Percentiles rank a stretch among this genome's conserved stretches.
Evolutionary conservation across 2,329 filamentous ascomycete species (phyloP).

Genomic region (Arachnomyces sp.): DNA sequence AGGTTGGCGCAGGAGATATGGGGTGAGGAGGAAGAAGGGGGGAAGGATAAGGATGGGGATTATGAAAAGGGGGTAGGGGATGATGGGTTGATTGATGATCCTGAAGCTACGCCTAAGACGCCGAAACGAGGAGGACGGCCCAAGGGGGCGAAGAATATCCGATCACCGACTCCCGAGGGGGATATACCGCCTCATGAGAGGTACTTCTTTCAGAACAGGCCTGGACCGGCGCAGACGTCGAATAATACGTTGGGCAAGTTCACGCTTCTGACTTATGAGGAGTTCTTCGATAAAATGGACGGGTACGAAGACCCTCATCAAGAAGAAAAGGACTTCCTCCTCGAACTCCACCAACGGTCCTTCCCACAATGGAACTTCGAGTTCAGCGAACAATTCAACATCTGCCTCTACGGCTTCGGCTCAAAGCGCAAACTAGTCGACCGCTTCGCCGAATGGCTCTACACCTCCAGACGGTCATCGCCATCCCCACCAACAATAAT

Average conservation of each 20-base stretch:
- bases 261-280: slow-evolving; percentile 75
- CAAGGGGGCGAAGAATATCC: slow-evolving; percentile 49
- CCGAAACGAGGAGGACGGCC: slow-evolving; percentile 49
- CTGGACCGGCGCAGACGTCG: slow-evolving; percentile 73
- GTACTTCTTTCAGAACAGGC: slow-evolving; percentile 88
- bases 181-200: slow-evolving; percentile 80
- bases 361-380: slow-evolving; percentile 94
- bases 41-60: slow-evolving; percentile 24
- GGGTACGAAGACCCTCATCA: slow-evolving; percentile 60
- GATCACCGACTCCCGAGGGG: slow-evolving; percentile 69
- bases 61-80: slow-evolving; percentile 27
- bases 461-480: slow-evolving; percentile 33
- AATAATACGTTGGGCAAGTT: slow-evolving; percentile 72
- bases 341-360: slow-evolving; percentile 66
- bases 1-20: slow-evolving; percentile 60
- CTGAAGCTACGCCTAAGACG: slow-evolving; percentile 41
- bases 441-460: slow-evolving; percentile 64
- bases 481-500: slow-evolving; percentile 51
- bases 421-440: slow-evolving; percentile 72
- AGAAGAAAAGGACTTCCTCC: slow-evolving; percentile 61
- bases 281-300: slow-evolving; percentile 68
- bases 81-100: slow-evolving; percentile 20
- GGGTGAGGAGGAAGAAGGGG: slow-evolving; percentile 41
- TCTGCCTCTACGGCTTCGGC: slow-evolving; percentile 88
- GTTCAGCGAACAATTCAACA: slow-evolving; percentile 72